A percentile compares a stretch with the other conserved stretches of the same genome.
These are phyloP conservation scores for Trametes gibbosa DNA, from an alignment of 768 basidiomycete species.

Conservation along the genomic window DNA sequence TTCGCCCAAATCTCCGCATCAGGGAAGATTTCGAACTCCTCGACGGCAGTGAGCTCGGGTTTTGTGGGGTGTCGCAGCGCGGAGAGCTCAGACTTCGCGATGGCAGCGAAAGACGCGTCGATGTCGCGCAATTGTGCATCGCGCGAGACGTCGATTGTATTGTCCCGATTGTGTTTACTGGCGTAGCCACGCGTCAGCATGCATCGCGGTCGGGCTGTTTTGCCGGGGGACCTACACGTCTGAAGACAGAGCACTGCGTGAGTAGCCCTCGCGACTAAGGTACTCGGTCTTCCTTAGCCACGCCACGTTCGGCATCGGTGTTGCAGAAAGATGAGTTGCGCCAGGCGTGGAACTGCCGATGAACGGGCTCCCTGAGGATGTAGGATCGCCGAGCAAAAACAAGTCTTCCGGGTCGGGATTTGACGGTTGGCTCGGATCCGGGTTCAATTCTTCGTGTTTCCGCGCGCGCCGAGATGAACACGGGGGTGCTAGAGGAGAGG, in stretches of 20 bases:
- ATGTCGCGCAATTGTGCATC: conserved; percentile 75
- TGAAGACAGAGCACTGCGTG: conserved; percentile 38
- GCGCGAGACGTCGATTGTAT: conserved; percentile 66
- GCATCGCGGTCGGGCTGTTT: not conserved
- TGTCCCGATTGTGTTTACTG: conserved; percentile 47
- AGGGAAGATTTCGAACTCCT: conserved; percentile 80
- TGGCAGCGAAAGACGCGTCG: conserved; percentile 69
- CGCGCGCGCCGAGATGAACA: not conserved
- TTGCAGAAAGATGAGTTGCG: conserved; percentile 42
- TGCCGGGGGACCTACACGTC: conserved; percentile 52
- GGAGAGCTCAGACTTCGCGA: conserved; percentile 59
- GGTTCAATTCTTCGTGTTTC: conserved; percentile 53
- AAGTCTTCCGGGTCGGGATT: conserved; percentile 72
- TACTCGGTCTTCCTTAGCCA: conserved; percentile 96
- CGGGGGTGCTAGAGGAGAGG: not conserved
- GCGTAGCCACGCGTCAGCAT: not conserved
- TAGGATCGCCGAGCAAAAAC: conserved; percentile 69
- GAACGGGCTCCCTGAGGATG: conserved; percentile 42
- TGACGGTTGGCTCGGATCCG: conserved; percentile 56
- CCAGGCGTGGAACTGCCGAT: conserved; percentile 35
- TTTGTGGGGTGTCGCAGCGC: conserved; percentile 77
- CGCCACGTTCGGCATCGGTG: conserved; percentile 55
- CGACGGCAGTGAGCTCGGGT: conserved; percentile 67
- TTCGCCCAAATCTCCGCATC: conserved; percentile 88
- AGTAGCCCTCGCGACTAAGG: conserved; percentile 61